Base-by-base conservation (phyloP, 2,329 filamentous ascomycete genomes). In the Stagonosporopsis vannaccii region DNA sequence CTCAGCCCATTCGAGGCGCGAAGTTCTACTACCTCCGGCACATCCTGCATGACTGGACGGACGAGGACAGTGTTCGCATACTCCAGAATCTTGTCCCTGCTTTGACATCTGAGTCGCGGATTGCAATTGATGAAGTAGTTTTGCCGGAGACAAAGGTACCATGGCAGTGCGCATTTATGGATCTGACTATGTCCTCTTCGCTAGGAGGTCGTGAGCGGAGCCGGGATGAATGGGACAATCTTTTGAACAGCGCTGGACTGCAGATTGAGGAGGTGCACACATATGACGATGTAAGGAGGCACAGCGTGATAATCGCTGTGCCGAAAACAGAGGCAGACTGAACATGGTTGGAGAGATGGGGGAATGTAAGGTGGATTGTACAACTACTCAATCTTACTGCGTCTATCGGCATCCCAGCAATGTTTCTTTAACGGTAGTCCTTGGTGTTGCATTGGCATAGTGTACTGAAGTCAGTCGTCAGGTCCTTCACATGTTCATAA, bases 21-120 rank as follows among this genome's bases (percentile, higher is more conserved):
- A 71, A 71, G 32, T 69, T 73, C 22, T 75, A 75, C 52, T 71
- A 74, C 32, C 51, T 75, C 7, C 59, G 67, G 12, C 64, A 69
- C 43, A 68, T 76, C 13, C 51, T 75, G 45, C 73, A 76, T 45
- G 71, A 76, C 49, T 75, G 71, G 71, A 55, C 62, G 0, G 66
- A 74, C 41, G 62, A 62, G 4, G 63, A 71, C 25, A 64, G 63
- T 9, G 45, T 72, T 19, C 58, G 59, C 19, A 74, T 75, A 17
- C 60, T 75, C 11, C 44, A 63, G 19, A 59, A 56, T 19, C 60
- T 74, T 13, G 55, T 67, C 0, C 61, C 63, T 17, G 68, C 70
- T 3, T 65, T 75, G 67, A 62, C 61, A 6, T 49, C 65, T 8
- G 62, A 70, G 1, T 73, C 68, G 8, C 62, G 61, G 13, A 63